Evolutionary conservation across 225 moss, liverwort and hornwort species (phyloP).

Genomic region (Thuidium tamariscinum): DNA sequence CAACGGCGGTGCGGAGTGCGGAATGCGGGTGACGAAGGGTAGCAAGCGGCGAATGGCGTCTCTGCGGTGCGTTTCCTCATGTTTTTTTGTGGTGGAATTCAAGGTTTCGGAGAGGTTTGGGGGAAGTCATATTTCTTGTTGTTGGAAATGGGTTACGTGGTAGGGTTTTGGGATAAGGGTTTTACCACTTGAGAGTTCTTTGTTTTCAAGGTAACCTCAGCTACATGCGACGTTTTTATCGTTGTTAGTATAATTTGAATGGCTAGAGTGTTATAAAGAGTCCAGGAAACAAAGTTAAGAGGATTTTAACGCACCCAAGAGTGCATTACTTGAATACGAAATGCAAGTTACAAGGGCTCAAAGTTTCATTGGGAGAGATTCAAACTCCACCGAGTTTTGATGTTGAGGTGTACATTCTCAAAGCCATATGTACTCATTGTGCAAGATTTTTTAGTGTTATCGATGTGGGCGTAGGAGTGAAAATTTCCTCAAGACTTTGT

Average conservation of each 20-base stretch:
- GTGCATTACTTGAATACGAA: neutral
- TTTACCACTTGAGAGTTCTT: neutral
- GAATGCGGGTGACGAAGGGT: neutral
- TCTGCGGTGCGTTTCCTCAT: constrained; percentile 12
- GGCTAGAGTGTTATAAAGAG: too few species aligned
- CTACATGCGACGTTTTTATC: too few species aligned
- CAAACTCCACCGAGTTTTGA: neutral
- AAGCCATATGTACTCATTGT: neutral
- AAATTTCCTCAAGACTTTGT: neutral
- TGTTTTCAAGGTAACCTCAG: neutral
- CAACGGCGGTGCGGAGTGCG: neutral
- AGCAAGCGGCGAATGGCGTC: constrained; percentile 3
- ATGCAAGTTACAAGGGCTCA: neutral
- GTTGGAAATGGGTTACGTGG: neutral
- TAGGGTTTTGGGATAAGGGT: constrained; percentile 2
- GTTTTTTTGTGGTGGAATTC: neutral
- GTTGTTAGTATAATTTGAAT: neutral
- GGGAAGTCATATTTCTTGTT: neutral
- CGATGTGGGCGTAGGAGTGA: neutral
- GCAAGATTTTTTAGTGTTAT: neutral
- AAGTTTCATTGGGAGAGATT: neutral
- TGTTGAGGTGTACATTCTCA: neutral
- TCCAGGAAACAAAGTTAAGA: neutral
- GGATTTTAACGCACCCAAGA: neutral
- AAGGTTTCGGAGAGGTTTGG: neutral